phyloP scores from a whole-genome alignment of 257 asterid species.

The Agastache rugosa region DNA sequence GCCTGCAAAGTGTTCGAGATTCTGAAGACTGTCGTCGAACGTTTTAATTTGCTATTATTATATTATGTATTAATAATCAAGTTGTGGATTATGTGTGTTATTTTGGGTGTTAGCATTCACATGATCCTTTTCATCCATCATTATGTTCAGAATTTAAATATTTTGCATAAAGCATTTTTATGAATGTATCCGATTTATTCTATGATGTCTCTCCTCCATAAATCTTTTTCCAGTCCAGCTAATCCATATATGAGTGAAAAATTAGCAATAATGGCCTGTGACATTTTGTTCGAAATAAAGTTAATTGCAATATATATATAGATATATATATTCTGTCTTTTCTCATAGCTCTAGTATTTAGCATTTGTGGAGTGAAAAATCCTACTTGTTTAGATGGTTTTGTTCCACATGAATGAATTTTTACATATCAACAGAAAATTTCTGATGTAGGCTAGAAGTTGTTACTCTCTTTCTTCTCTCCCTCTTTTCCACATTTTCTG shows the following conservation, averaged over 20 bases:
- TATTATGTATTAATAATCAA: too few species aligned
- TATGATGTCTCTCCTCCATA: background rate
- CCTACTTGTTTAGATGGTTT: background rate
- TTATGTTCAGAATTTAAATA: background rate
- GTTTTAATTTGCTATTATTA: background rate
- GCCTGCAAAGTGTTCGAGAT: background rate
- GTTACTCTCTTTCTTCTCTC: background rate
- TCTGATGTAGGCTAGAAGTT: background rate
- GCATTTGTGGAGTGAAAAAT: background rate
- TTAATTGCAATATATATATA: too few species aligned
- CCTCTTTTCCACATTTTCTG: background rate
- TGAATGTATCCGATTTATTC: background rate
- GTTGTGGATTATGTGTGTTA: background rate
- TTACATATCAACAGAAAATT: background rate
- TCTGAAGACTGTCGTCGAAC: background rate
- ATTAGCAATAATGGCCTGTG: too few species aligned
- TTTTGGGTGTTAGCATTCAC: background rate
- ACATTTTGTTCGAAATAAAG: too few species aligned
- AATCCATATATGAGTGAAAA: background rate
- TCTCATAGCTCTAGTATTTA: background rate
- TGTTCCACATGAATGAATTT: background rate
- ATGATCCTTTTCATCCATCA: background rate
- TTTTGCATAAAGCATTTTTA: background rate
- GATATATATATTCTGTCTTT: background rate
- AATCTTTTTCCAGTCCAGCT: background rate